Conservation (phyloP, 2,329 filamentous ascomycete species). For the Fusarium clavum region DNA sequence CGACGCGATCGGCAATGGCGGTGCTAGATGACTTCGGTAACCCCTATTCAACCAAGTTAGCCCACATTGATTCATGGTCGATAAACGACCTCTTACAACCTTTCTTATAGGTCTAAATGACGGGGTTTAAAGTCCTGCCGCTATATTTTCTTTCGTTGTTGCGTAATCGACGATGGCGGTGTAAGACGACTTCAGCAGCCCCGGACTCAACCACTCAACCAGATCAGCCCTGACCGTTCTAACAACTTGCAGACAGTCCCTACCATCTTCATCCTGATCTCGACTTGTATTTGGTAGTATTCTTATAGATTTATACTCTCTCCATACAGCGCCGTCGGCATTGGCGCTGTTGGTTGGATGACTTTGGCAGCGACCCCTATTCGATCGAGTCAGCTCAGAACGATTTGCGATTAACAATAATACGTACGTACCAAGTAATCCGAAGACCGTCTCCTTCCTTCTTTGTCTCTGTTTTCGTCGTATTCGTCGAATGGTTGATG, state of each 20-base stretch:
- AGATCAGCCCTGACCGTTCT: not conserved
- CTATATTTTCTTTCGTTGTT: not conserved
- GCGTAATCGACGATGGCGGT: not conserved
- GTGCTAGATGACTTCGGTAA: not conserved
- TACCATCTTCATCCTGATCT: too few relatives aligned
- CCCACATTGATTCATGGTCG: not conserved
- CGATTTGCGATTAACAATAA: not conserved
- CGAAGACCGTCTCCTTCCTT: accelerated
- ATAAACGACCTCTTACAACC: not conserved
- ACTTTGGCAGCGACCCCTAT: slow-evolving; percentile 13
- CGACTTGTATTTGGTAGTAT: not conserved
- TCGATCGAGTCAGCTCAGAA: not conserved
- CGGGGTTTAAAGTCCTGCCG: accelerated
- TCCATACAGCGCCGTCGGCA: not conserved
- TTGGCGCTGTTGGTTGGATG: not conserved
- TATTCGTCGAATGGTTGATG: not conserved
- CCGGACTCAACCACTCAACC: not conserved
- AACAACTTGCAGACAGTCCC: accelerated
- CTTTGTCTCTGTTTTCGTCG: accelerated
- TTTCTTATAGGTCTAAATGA: accelerated
- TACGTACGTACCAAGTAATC: not conserved
- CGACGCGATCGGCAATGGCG: not conserved
- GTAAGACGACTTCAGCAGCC: not conserved
- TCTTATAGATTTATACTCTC: not conserved
- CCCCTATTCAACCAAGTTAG: not conserved